Percentiles rank a stretch among this genome's conserved stretches.
These are phyloP conservation scores for Wilhelminamyces savonicus DNA, from an alignment of 805 yeast species.

Conservation along the genomic window DNA sequence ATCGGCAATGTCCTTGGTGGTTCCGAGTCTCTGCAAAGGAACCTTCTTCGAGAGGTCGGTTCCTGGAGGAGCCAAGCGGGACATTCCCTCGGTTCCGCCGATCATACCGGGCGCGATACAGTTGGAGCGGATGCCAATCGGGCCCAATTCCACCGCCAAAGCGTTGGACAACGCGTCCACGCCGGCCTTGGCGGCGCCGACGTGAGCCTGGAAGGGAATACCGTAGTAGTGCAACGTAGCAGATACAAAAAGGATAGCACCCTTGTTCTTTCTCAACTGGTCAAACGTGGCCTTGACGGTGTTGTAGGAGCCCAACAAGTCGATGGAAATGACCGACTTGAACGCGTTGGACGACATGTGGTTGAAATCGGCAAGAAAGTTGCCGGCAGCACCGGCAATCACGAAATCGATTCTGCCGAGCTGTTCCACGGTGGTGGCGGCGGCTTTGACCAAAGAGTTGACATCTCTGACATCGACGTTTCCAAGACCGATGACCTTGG, in stretches of 20 bases:
- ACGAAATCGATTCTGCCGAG: conserved; percentile 82
- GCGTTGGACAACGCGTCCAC: conserved; percentile 82
- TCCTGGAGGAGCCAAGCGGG: conserved; percentile 49
- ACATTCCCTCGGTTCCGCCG: conserved; percentile 79
- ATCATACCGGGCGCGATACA: conserved; percentile 92
- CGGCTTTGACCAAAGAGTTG: conserved; percentile 56
- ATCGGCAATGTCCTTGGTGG: conserved; percentile 76
- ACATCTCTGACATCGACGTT: conserved; percentile 75
- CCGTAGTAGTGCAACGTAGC: conserved; percentile 91
- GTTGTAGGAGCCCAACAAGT: conserved; percentile 82
- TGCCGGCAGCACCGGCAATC: conserved; percentile 96
- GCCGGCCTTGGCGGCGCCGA: conserved; percentile 95
- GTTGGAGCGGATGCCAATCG: conserved; percentile 77
- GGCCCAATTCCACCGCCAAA: conserved; percentile 87
- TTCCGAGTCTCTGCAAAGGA: conserved; percentile 66
- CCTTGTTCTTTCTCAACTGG: conserved; percentile 59
- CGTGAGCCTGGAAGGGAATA: conserved; percentile 83
- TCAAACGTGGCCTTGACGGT: conserved; percentile 78
- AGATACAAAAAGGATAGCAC: conserved; percentile 70
- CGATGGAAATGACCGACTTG: conserved; percentile 81
- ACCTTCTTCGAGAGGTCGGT: conserved; percentile 37
- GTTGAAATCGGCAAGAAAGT: conserved; percentile 75
- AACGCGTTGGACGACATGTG: conserved; percentile 80
- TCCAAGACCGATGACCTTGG: conserved; percentile 66
- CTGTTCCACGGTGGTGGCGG: conserved; percentile 51